phyloP scores from a whole-genome alignment of 805 yeast genomes.

The Spathaspora gorwiae region DNA sequence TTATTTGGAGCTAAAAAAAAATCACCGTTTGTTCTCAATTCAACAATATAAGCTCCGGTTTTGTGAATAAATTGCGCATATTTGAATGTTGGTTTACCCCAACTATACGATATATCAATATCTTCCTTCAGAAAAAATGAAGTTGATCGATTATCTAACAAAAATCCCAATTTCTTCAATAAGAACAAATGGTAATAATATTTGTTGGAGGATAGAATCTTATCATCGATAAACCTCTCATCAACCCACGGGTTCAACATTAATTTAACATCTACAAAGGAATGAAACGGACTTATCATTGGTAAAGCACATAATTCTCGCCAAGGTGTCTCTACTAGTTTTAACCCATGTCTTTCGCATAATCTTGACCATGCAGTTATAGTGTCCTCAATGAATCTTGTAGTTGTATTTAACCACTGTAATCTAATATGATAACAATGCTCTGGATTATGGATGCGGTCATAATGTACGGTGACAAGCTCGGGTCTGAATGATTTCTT shows the following conservation, averaged over 20 bases:
- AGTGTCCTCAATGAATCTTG: constrained; percentile 46
- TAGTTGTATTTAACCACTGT: constrained; percentile 91
- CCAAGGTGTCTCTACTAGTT: constrained; percentile 84
- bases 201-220: constrained; percentile 45
- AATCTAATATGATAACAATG: constrained; percentile 88
- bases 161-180: constrained; percentile 65
- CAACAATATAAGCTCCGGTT: constrained; percentile 87
- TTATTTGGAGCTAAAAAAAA: constrained; percentile 84
- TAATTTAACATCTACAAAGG: constrained; percentile 65
- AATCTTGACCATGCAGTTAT: constrained; percentile 62
- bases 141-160: constrained; percentile 77
- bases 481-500: constrained; percentile 74
- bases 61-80: constrained; percentile 86
- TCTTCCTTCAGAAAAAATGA: constrained; percentile 48
- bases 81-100: constrained; percentile 84
- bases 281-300: constrained; percentile 77
- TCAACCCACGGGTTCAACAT: constrained; percentile 72
- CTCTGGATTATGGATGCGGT: constrained; percentile 87
- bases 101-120: constrained; percentile 74
- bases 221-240: constrained; percentile 41
- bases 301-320: constrained; percentile 78
- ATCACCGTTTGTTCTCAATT: constrained; percentile 72
- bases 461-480: constrained; percentile 77
- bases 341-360: constrained; percentile 81
- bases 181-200: constrained; percentile 77